Conservation (phyloP, 2,329 filamentous ascomycete genomes). For the Talaromyces atroroseus region DNA sequence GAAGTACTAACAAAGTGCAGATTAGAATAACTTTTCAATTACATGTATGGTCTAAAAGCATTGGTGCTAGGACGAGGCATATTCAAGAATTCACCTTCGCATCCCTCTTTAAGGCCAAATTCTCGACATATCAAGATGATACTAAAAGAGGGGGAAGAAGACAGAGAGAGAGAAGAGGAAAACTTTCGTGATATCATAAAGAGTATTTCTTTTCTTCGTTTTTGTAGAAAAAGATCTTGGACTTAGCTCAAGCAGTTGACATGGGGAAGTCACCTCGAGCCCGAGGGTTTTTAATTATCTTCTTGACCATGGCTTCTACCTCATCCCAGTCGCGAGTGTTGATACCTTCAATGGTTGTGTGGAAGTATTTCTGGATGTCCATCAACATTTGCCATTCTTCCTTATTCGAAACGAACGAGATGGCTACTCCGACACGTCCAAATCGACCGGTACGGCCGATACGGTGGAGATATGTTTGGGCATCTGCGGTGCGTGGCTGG, state of each 20-base stretch:
- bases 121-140: neutral
- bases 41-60: conserved; percentile 1
- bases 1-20: neutral
- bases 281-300: conserved; percentile 61
- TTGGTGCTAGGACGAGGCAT: neutral
- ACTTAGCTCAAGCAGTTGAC: neutral
- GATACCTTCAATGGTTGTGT: conserved; percentile 73
- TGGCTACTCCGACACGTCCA: conserved; percentile 89
- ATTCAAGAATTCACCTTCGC: no score
- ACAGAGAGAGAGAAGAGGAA: neutral
- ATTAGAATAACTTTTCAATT: neutral
- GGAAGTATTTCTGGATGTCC: conserved; percentile 73
- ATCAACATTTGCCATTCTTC: conserved; percentile 73
- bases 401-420: conserved; percentile 87
- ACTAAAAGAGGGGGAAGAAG: neutral
- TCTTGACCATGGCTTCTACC: conserved; percentile 76
- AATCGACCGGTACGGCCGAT: conserved; percentile 97
- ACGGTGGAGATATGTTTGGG: conserved; percentile 94
- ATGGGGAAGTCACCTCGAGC: conserved; percentile 34
- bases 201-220: neutral
- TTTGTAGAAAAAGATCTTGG: neutral
- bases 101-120: neutral
- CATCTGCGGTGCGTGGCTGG: conserved; percentile 63
- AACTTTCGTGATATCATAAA: conserved; percentile 9
- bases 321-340: conserved; percentile 86